Conservation (phyloP, 805 yeast species). For the Saccharomycopsis sp. region DNA sequence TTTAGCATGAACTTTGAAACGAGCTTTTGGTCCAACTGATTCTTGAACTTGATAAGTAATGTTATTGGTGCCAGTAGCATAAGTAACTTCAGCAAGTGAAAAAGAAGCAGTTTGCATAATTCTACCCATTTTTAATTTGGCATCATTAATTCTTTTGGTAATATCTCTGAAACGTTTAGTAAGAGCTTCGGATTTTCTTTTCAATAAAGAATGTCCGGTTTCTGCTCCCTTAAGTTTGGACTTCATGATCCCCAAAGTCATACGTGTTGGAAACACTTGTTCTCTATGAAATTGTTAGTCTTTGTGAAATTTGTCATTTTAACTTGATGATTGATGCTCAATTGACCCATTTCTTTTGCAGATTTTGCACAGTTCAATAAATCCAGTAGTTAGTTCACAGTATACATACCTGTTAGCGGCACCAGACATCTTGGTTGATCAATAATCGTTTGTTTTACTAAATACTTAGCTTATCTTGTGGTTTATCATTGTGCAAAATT, state of each 20-base stretch:
- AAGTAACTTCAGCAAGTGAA: conserved; percentile 92
- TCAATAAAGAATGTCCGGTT: conserved; percentile 87
- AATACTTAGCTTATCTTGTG: too few species aligned
- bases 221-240: conserved; percentile 94
- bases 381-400: too few species aligned
- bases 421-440: conserved; percentile 58
- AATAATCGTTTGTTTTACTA: too few species aligned
- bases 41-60: conserved; percentile 95
- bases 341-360: not conserved
- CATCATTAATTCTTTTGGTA: conserved; percentile 85
- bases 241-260: conserved; percentile 94
- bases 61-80: conserved; percentile 88
- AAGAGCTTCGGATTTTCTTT: conserved; percentile 93
- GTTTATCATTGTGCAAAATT: too few species aligned
- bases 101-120: conserved; percentile 98
- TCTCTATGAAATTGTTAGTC: conserved; percentile 41
- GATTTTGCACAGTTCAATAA: too few species aligned
- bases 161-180: conserved; percentile 95
- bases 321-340: too few species aligned
- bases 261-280: conserved; percentile 94
- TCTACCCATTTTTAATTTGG: conserved; percentile 94
- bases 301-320: not conserved
- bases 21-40: conserved; percentile 69
- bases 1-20: conserved; percentile 82
- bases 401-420: conserved; percentile 41